Evolutionary conservation across 2,329 filamentous ascomycete species (phyloP).

Genomic region (Pseudocercospora fuligena): DNA sequence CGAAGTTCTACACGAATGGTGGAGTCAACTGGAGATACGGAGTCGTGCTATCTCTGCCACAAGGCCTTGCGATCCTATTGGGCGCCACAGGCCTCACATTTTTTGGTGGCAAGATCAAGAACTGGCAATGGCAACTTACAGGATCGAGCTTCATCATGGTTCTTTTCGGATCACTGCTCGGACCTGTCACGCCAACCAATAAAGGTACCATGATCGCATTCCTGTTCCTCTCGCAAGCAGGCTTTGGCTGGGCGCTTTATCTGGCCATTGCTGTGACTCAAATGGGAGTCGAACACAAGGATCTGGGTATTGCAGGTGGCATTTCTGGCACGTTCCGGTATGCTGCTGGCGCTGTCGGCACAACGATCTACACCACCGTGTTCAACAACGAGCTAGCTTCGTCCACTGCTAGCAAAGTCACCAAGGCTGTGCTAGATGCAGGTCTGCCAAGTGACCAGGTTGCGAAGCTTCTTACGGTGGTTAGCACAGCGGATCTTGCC

Average conservation of each 20-base stretch:
- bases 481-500: constrained; percentile 13
- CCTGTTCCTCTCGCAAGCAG: constrained; percentile 29
- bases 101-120: constrained; percentile 50
- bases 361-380: constrained; percentile 28
- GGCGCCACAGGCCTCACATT: constrained; percentile 50
- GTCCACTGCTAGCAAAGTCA: constrained; percentile 17
- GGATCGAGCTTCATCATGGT: constrained; percentile 54
- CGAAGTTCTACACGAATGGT: constrained; percentile 45
- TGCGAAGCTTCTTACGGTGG: constrained; percentile 15
- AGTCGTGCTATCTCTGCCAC: constrained; percentile 48
- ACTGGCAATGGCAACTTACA: constrained; percentile 55
- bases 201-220: constrained; percentile 39
- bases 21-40: constrained; percentile 23
- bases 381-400: constrained; percentile 25
- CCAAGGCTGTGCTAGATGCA: constrained; percentile 25
- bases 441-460: constrained; percentile 22
- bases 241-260: constrained; percentile 42
- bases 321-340: constrained; percentile 25
- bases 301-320: constrained; percentile 32
- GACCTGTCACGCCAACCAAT: constrained; percentile 49
- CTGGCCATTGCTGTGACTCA: constrained; percentile 41
- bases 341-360: constrained; percentile 24
- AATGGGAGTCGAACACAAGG: constrained; percentile 37
- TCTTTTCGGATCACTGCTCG: constrained; percentile 53
- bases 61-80: constrained; percentile 52